Evolutionary conservation across 257 asterid genomes (phyloP), one percentile per base, ranked within the genome.

Genomic region (Solanum piurae): DNA sequence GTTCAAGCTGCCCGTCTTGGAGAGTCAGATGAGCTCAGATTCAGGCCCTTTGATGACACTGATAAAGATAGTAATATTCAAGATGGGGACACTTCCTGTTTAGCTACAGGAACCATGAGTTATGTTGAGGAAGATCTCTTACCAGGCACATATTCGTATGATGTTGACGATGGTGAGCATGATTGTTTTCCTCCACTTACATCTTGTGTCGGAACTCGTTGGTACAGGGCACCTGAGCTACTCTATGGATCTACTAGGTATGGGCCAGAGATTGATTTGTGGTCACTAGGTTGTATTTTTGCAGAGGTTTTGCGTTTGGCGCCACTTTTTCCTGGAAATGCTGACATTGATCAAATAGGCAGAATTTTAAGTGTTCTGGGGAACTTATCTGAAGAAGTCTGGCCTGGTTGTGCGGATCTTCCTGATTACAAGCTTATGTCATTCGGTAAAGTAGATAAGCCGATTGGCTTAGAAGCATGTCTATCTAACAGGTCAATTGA

Each of bases 211-310:
- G 99, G 99, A 84, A 96, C 99, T 44, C 96, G 99, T 27, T 97
- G 99, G 99, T 97, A 89, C 86, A 93, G 97, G 89, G 95, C 98
- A 86, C 99, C 99, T 3, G 99, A 97, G 91, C 94, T 97, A 80
- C 98, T 97, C 4, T 96, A 93, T 36, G 99, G 99, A 4, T 96
- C 99, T 75, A 95, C 98, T 42, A 94, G 87, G 42, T 97, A 97
- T 46, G 98, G 98, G 31, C 90, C 92, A 23, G 99, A 95, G 92
- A 93, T 96, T 74, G 99, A 97, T 85, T 93, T 97, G 66, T 97
- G 99, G 99, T 95, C 99, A 29, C 89, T 97, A 42, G 99, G 99
- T 21, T 97, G 99, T 64, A 95, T 97, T 66, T 96, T 97, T 88
- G 95, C 98, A 1, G 99, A 96, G 93, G 94, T 97, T 86, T 73